Percentiles rank a stretch among this genome's conserved stretches.
phyloP scores from a whole-genome alignment of 202 grass and related monocot species.

The Elaeis oleifera region DNA sequence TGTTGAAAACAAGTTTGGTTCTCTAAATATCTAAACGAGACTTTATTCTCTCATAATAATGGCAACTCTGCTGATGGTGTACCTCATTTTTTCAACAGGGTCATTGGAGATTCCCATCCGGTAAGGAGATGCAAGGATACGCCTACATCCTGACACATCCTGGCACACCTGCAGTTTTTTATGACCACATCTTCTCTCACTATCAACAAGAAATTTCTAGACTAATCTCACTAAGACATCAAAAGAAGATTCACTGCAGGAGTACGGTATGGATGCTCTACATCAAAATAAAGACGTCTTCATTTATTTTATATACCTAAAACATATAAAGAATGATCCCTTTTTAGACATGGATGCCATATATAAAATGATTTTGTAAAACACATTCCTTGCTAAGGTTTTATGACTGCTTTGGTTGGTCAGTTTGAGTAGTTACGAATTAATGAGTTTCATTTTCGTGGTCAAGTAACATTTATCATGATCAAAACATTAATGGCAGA shows the following conservation, averaged over 20 bases:
- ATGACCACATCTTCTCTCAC: conserved; percentile 86
- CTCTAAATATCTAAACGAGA: too few species aligned
- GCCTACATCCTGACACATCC: conserved; percentile 94
- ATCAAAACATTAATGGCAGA: too few species aligned
- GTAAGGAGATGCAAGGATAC: conserved; percentile 99
- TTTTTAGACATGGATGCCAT: not conserved
- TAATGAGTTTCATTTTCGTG: too few species aligned
- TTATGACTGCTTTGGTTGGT: too few species aligned
- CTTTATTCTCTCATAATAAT: not conserved
- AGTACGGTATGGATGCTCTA: conserved; percentile 50
- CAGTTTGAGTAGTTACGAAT: too few species aligned
- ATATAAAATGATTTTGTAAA: not conserved
- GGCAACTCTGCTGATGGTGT: not conserved
- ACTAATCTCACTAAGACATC: conserved; percentile 54
- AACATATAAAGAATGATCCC: not conserved
- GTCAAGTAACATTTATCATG: too few species aligned
- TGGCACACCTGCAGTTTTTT: conserved; percentile 90
- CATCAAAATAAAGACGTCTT: not conserved
- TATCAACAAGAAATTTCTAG: conserved; percentile 59
- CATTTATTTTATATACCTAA: not conserved
- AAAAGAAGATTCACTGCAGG: conserved; percentile 69
- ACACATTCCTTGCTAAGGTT: too few species aligned
- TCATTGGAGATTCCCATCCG: conserved; percentile 92
- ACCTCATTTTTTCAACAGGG: conserved; percentile 41
- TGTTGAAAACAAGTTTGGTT: too few species aligned